phyloP scores from a whole-genome alignment of 2,329 filamentous ascomycete genomes.

The Chaetomiaceae sp. region DNA sequence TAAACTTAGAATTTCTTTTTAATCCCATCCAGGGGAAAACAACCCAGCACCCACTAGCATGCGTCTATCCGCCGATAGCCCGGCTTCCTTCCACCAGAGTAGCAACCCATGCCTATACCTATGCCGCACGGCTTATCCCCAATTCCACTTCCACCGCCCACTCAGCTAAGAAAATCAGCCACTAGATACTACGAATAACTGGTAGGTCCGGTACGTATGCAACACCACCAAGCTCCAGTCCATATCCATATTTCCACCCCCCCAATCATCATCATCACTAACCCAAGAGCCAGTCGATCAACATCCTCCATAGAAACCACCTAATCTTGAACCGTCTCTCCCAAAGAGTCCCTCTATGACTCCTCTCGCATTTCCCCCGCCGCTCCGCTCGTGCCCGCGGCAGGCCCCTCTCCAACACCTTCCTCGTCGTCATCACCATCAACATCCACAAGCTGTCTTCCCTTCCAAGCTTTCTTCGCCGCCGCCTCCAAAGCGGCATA shows the following conservation, averaged over 20 bases:
- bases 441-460: slow-evolving; percentile 38
- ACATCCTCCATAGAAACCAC: too few species aligned
- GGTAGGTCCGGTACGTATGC: not conserved
- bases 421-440: slow-evolving; percentile 30
- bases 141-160: not conserved
- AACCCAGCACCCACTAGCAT: too few species aligned
- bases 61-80: too few species aligned
- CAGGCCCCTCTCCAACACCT: not conserved
- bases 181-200: not conserved
- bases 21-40: too few species aligned
- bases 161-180: not conserved
- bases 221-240: not conserved
- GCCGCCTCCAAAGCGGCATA: slow-evolving; percentile 47
- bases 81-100: not conserved
- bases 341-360: not conserved
- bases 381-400: not conserved
- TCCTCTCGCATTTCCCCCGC: not conserved
- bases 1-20: not conserved
- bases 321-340: too few species aligned
- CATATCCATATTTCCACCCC: not conserved
- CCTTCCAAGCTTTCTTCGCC: slow-evolving; percentile 50
- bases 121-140: not conserved
- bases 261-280: not conserved
- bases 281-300: too few species aligned
- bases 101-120: not conserved